A percentile compares a stretch with the other conserved stretches of the same genome.
These are phyloP conservation scores for Boletus tylopilopsis DNA, from an alignment of 768 basidiomycete genomes.

Conservation along the genomic window DNA sequence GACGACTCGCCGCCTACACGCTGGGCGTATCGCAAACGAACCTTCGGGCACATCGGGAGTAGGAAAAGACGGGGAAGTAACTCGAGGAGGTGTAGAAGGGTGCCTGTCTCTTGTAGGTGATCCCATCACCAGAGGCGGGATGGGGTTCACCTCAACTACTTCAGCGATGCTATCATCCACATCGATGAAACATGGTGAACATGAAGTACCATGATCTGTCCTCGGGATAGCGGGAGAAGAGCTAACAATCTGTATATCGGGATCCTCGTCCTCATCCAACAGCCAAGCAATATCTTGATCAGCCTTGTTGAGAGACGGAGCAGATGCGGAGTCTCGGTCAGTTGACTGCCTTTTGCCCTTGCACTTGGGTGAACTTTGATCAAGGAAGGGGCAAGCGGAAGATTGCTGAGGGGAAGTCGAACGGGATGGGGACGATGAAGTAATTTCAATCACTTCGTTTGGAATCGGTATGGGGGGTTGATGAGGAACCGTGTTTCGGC, in stretches of 20 bases:
- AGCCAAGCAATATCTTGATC: slow-evolving; percentile 60
- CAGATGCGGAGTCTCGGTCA: neutral
- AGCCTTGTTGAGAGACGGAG: neutral
- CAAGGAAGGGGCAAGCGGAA: neutral
- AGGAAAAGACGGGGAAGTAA: slow-evolving; percentile 16
- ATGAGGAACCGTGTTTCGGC: neutral
- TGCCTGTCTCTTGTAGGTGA: slow-evolving; percentile 26
- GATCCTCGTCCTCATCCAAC: slow-evolving; percentile 61
- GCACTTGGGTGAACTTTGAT: neutral
- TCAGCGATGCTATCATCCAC: slow-evolving; percentile 12
- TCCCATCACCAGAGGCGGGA: slow-evolving; percentile 7
- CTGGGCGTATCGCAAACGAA: slow-evolving; percentile 45
- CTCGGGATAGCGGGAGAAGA: slow-evolving; percentile 41
- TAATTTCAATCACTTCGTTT: slow-evolving; percentile 31
- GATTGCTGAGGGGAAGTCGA: slow-evolving; percentile 12
- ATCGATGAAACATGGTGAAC: slow-evolving; percentile 7
- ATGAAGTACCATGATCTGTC: slow-evolving; percentile 3
- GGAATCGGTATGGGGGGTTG: slow-evolving; percentile 23
- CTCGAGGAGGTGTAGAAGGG: slow-evolving; percentile 31
- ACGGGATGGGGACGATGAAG: slow-evolving; percentile 27
- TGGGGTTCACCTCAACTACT: slow-evolving; percentile 20
- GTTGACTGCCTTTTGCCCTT: slow-evolving; percentile 11
- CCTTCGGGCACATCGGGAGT: slow-evolving; percentile 34
- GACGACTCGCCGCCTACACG: slow-evolving; percentile 27
- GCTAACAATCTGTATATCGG: slow-evolving; percentile 46